phyloP scores from a whole-genome alignment of 1,139 yeast species.

The Blastobotrys buckinghamii region DNA sequence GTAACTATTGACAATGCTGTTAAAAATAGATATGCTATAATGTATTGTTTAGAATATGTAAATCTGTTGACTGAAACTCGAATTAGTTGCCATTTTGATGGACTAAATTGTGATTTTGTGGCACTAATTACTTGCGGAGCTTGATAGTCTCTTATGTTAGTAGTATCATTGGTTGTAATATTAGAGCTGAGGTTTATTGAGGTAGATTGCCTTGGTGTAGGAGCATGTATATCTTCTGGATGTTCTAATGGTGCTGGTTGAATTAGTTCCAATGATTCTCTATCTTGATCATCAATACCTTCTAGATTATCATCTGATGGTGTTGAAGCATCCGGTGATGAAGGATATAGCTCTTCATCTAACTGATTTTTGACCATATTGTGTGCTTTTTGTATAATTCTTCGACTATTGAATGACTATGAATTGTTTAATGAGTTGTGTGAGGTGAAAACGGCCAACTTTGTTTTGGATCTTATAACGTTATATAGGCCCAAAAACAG shows the following conservation, averaged over 20 bases:
- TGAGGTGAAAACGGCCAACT: no score
- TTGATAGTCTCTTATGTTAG: no score
- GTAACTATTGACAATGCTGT: constrained; percentile 17
- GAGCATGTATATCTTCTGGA: not conserved
- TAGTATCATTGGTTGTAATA: no score
- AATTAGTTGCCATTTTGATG: constrained; percentile 15
- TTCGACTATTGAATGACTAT: no score
- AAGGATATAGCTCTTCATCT: constrained; percentile 8
- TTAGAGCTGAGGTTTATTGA: not conserved
- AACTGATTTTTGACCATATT: constrained; percentile 5
- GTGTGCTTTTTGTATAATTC: not conserved
- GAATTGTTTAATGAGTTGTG: no score
- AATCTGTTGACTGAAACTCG: constrained; percentile 18
- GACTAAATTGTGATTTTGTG: constrained; percentile 16
- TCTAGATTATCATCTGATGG: not conserved
- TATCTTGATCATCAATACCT: not conserved
- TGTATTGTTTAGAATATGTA: constrained; percentile 20
- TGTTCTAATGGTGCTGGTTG: not conserved
- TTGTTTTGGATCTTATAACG: no score
- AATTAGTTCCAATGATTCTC: constrained; percentile 2
- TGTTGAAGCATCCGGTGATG: not conserved
- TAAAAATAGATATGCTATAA: constrained; percentile 15
- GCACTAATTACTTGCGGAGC: not conserved
- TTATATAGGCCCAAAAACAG: no score
- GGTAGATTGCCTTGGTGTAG: not conserved